Evolutionary conservation across 2,329 filamentous ascomycete genomes (phyloP).

Genomic region (Dactylellina parvicollis): DNA sequence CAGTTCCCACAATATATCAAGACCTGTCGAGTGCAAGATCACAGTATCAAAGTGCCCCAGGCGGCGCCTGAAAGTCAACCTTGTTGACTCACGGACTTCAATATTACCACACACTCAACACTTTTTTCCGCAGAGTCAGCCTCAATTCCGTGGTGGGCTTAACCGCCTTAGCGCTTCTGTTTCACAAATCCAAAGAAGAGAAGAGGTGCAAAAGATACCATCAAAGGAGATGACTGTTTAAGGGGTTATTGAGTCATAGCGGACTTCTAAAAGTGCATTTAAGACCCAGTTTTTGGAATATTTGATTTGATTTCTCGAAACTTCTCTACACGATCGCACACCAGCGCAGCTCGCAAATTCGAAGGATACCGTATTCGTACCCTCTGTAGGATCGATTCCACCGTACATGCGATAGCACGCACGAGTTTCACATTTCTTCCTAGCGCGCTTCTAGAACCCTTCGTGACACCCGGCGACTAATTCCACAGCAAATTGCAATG

Average conservation of each 20-base stretch:
- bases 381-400: too few species aligned
- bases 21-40: neutral
- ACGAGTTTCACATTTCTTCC: neutral
- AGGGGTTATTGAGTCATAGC: conserved; percentile 21
- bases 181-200: too few species aligned
- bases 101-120: conserved; percentile 16
- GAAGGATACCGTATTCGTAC: too few species aligned
- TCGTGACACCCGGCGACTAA: neutral
- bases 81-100: conserved; percentile 37
- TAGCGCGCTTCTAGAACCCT: neutral
- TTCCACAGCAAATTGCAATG: conserved; percentile 11
- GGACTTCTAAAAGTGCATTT: conserved; percentile 23
- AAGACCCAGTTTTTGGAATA: neutral
- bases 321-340: too few species aligned
- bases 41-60: neutral
- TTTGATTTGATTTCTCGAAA: conserved; percentile 27
- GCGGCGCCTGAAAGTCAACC: conserved; percentile 38
- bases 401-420: neutral
- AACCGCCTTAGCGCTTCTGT: too few species aligned
- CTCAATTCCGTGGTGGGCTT: neutral
- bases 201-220: too few species aligned
- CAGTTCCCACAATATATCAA: too few species aligned
- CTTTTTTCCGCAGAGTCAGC: neutral
- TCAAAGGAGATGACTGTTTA: conserved; percentile 11
- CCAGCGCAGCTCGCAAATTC: too few species aligned